Evolutionary conservation across 305 asterid species (phyloP), one percentile per base, ranked within the genome.

Genomic region (Ajuga reptans): DNA sequence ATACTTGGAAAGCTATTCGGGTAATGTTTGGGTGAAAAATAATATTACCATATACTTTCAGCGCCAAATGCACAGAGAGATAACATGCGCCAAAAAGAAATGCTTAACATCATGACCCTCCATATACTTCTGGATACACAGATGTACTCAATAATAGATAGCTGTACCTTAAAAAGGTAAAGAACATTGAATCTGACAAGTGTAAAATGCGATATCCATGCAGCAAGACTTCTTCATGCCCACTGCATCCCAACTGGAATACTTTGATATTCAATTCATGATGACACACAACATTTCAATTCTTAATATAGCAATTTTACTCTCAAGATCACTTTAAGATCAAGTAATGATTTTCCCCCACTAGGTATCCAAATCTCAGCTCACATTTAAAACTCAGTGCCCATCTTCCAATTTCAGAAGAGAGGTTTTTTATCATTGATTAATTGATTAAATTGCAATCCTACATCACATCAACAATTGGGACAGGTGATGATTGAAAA

Each of bases 111-210:
- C 4, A 51, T 59, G 45, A n/a, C 39, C 46, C 27, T 18, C 39
- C 51, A 36, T 18, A 18, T 34, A 67, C 14, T n/a, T 52, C 14
- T 2, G 3, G 15, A 50, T 42, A 27, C 4, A 42, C 24, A 66
- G 2, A 65, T 8, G 10, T 4, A 31, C 34, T 6, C 8, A 14
- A 42, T 18, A 21, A 4, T 55, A 42, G 24, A 41, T 27, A 41
- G 11, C 9, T 39, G 27, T 24, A 11, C 9, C 49, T 39, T 16
- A 24, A 67, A 36, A 11, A 18, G 47, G 45, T 34, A 10, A 10
- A 50, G 50, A 54, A 34, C 42, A 54, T 65, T 10, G 31, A 59
- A 33, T 57, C 53, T 59, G 60, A 60, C 54, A 71, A 52, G 76
- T 52, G 60, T 16, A 37, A 46, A 37, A 71, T 34, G 54, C 9